phyloP scores from a whole-genome alignment of 2,329 filamentous ascomycete genomes.

The Tolypocladium tundrense region DNA sequence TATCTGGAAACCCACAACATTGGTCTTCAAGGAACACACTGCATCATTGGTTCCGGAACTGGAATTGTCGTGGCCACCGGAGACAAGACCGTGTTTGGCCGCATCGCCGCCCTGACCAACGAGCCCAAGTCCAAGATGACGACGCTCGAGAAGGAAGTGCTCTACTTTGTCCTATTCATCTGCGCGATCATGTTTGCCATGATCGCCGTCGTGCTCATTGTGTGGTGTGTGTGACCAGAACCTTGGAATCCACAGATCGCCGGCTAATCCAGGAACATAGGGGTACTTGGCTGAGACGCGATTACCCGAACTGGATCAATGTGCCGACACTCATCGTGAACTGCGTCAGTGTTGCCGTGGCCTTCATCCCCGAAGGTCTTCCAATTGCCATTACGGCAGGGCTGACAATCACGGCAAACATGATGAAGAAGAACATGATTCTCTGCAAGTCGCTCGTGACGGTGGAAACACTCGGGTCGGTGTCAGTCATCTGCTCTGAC shows the following conservation, averaged over 20 bases:
- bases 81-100: conserved; percentile 64
- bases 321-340: conserved; percentile 63
- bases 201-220: conserved; percentile 52
- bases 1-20: conserved; percentile 70
- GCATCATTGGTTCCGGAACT: conserved; percentile 55
- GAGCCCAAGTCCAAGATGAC: conserved; percentile 58
- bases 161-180: conserved; percentile 63
- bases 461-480: conserved; percentile 63
- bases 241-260: not conserved
- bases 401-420: conserved; percentile 64
- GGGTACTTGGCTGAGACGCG: conserved; percentile 58
- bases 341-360: conserved; percentile 62
- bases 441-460: conserved; percentile 74
- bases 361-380: conserved; percentile 66
- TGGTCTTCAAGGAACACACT: conserved; percentile 71
- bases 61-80: conserved; percentile 64
- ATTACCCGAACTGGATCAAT: conserved; percentile 60
- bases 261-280: conserved; percentile 22
- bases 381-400: conserved; percentile 61
- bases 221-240: conserved; percentile 43
- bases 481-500: conserved; percentile 66
- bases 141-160: conserved; percentile 60
- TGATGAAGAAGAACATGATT: conserved; percentile 68
- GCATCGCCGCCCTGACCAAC: conserved; percentile 62
- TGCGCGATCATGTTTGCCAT: conserved; percentile 56